Percentiles rank a stretch among this genome's conserved stretches.
Evolutionary conservation across 345 rosid genomes (phyloP).

Genomic region (Iberis pinnata): DNA sequence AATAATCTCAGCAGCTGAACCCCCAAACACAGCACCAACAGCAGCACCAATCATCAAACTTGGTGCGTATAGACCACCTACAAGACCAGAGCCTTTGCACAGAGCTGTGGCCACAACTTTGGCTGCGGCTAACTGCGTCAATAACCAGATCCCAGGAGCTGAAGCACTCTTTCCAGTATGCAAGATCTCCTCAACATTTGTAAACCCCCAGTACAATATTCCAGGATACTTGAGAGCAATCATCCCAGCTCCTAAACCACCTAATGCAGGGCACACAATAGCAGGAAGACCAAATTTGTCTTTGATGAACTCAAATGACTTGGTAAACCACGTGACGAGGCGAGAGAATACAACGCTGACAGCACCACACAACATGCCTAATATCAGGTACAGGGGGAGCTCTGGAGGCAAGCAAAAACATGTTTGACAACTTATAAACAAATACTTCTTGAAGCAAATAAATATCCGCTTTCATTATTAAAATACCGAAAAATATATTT

Average conservation of each 20-base stretch:
- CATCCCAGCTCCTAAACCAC: slow-evolving; percentile 93
- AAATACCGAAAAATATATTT: slow-evolving; percentile 1
- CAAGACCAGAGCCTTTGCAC: slow-evolving; percentile 96
- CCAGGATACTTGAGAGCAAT: slow-evolving; percentile 98
- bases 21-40: slow-evolving; percentile 96
- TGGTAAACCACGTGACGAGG: slow-evolving; percentile 81
- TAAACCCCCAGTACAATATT: slow-evolving; percentile 94
- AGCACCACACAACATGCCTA: slow-evolving; percentile 96
- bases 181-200: slow-evolving; percentile 92
- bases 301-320: slow-evolving; percentile 64
- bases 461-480: not conserved
- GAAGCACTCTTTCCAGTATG: slow-evolving; percentile 95
- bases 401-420: slow-evolving; percentile 43
- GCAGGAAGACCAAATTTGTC: slow-evolving; percentile 78
- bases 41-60: slow-evolving; percentile 99
- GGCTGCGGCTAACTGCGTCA: slow-evolving; percentile 86
- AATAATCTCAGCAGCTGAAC: slow-evolving; percentile 82
- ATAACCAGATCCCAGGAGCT: slow-evolving; percentile 95
- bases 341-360: slow-evolving; percentile 85
- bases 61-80: slow-evolving; percentile 95
- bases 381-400: slow-evolving; percentile 84
- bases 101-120: slow-evolving; percentile 94
- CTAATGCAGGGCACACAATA: slow-evolving; percentile 92
- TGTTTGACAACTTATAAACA: slow-evolving; percentile 1
- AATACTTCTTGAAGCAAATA: not conserved